These are phyloP conservation scores for Metschnikowia similis DNA, from an alignment of 805 yeast genomes.

Conservation along the genomic window DNA sequence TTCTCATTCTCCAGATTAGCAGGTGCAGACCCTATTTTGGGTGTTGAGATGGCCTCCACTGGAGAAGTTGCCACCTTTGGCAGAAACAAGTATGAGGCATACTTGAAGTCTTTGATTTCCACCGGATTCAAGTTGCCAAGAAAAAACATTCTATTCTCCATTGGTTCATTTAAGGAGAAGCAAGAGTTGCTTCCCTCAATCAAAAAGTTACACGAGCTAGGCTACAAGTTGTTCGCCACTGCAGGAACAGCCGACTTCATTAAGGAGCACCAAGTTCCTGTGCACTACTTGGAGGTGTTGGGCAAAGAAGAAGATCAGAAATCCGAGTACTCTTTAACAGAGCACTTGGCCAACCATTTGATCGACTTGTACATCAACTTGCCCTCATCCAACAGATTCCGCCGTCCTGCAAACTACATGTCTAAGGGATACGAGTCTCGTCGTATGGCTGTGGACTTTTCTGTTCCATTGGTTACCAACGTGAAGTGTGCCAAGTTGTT, in stretches of 20 bases:
- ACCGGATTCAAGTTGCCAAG: conserved; percentile 94
- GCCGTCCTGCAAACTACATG: conserved; percentile 98
- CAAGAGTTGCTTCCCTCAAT: conserved; percentile 88
- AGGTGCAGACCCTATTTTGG: conserved; percentile 96
- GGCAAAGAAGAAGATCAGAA: conserved; percentile 72
- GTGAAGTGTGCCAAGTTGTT: conserved; percentile 95
- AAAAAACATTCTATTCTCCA: conserved; percentile 87
- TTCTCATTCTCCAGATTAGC: conserved; percentile 95
- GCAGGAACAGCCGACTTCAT: conserved; percentile 99
- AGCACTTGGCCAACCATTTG: conserved; percentile 93
- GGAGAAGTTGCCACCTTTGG: conserved; percentile 99
- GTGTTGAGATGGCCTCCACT: conserved; percentile 99
- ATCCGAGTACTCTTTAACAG: conserved; percentile 91
- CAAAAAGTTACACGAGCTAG: conserved; percentile 71
- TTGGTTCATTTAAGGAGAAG: conserved; percentile 97
- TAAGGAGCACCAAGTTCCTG: conserved; percentile 91
- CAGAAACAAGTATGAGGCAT: conserved; percentile 93
- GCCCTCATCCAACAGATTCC: conserved; percentile 95
- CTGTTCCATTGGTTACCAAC: conserved; percentile 95
- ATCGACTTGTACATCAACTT: conserved; percentile 94
- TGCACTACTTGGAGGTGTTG: conserved; percentile 88
- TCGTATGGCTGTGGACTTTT: conserved; percentile 99
- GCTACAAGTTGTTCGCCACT: conserved; percentile 91
- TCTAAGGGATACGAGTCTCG: conserved; percentile 97
- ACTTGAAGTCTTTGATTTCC: conserved; percentile 87